Evolutionary conservation across 441 rosid genomes (phyloP).

Genomic region (Hura crepitans): DNA sequence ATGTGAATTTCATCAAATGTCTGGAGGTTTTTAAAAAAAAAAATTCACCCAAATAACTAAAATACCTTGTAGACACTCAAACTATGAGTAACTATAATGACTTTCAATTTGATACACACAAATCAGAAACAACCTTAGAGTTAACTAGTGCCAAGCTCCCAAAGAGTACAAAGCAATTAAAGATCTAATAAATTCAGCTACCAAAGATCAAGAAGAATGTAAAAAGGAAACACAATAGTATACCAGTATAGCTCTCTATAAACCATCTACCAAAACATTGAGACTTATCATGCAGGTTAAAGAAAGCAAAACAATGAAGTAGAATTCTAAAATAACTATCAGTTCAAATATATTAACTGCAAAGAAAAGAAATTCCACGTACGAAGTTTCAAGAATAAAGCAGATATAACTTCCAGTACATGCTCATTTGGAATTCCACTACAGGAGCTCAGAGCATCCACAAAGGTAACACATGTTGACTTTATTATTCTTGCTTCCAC

Average conservation of each 20-base stretch:
- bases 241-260: not conserved
- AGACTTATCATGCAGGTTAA: not conserved
- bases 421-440: slow-evolving; percentile 55
- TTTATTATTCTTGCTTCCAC: slow-evolving; percentile 44
- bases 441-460: slow-evolving; percentile 41
- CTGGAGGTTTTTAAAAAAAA: no score
- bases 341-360: slow-evolving; percentile 2
- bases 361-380: slow-evolving; percentile 30
- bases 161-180: not conserved
- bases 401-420: slow-evolving; percentile 47
- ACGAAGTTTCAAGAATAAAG: slow-evolving; percentile 72
- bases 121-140: not conserved
- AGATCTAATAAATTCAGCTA: not conserved
- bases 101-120: not conserved
- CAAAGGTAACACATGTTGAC: slow-evolving; percentile 50
- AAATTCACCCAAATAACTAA: not conserved
- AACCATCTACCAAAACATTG: not conserved
- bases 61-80: not conserved
- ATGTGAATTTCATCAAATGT: not conserved
- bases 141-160: not conserved
- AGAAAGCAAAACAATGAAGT: not conserved
- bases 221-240: not conserved
- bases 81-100: not conserved
- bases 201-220: not conserved
- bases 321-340: not conserved